phyloP scores from a whole-genome alignment of 345 rosid genomes.

The Rubroshorea leprosula region DNA sequence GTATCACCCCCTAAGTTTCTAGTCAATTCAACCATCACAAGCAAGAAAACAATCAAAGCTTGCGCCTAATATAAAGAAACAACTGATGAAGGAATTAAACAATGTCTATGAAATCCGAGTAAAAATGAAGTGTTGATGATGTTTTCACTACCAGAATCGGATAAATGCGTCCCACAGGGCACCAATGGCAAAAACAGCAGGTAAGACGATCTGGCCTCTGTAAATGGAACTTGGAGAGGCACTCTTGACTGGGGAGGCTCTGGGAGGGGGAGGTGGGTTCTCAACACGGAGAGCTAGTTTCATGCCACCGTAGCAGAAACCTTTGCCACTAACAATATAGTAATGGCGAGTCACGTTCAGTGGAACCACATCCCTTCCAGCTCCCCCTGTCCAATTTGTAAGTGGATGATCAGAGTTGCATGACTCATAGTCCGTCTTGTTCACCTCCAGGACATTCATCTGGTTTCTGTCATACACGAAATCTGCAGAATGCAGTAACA shows the following conservation, averaged over 20 bases:
- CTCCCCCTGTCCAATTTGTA: slow-evolving; percentile 77
- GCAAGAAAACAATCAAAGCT: neutral
- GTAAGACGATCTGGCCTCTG: slow-evolving; percentile 34
- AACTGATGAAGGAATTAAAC: neutral
- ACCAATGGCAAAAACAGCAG: slow-evolving; percentile 38
- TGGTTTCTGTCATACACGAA: slow-evolving; percentile 94
- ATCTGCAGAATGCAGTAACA: slow-evolving; percentile 28
- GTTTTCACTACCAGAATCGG: slow-evolving; percentile 26
- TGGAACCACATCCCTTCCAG: slow-evolving; percentile 89
- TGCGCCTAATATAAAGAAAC: neutral
- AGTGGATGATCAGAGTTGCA: slow-evolving; percentile 71
- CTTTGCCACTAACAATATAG: slow-evolving; percentile 79
- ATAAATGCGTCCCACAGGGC: slow-evolving; percentile 50
- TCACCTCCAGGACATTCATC: slow-evolving; percentile 78
- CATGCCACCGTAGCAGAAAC: slow-evolving; percentile 86
- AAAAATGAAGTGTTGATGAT: neutral
- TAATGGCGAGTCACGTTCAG: slow-evolving; percentile 67
- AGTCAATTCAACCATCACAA: slow-evolving; percentile 12
- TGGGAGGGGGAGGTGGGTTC: slow-evolving; percentile 71
- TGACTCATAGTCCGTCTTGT: slow-evolving; percentile 57
- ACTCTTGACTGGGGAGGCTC: slow-evolving; percentile 36
- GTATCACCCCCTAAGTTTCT: neutral
- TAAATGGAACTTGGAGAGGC: slow-evolving; percentile 21
- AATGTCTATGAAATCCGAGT: neutral
- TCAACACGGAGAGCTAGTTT: slow-evolving; percentile 58